Evolutionary conservation across 495 filamentous ascomycete species (phyloP).

Genomic region (Antarctomyces pellizariae): DNA sequence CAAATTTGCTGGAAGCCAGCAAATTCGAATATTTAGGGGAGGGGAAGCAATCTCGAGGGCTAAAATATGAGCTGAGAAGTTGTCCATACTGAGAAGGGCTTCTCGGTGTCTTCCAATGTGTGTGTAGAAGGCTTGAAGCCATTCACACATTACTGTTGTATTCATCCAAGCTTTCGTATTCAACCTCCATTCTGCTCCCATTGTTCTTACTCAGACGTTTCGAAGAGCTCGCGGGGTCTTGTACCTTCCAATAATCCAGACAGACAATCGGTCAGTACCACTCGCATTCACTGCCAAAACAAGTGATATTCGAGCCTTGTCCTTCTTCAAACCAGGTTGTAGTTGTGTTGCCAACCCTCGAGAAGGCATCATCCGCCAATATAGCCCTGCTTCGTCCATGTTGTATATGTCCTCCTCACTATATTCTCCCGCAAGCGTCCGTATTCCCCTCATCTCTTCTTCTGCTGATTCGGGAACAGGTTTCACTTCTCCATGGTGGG

Average conservation of each 20-base stretch:
- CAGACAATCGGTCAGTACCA: conserved; percentile 8
- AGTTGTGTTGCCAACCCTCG: conserved; percentile 5
- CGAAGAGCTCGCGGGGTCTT: conserved; percentile 6
- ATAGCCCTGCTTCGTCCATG: conserved; percentile 10
- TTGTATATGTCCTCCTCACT: conserved; percentile 7
- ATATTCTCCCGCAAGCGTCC: conserved; percentile 6
- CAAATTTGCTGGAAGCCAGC: conserved; percentile 4
- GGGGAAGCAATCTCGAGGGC: conserved; percentile 5
- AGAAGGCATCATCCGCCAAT: conserved; percentile 9
- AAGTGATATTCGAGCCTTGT: conserved; percentile 9
- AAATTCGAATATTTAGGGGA: conserved; percentile 3
- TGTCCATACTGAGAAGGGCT: conserved; percentile 13
- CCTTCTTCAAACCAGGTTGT: conserved; percentile 3
- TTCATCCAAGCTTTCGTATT: conserved; percentile 11
- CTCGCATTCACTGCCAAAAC: conserved; percentile 9
- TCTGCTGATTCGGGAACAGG: neutral
- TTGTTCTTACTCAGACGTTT: conserved; percentile 9
- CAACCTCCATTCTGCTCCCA: conserved; percentile 5
- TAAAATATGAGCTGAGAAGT: conserved; percentile 11
- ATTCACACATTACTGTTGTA: conserved; percentile 8
- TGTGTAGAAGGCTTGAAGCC: conserved; percentile 8
- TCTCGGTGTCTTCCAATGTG: conserved; percentile 8
- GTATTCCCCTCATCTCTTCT: conserved; percentile 2
- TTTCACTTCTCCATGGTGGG: conserved; percentile 1
- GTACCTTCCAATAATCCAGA: conserved; percentile 11